phyloP scores from a whole-genome alignment of 805 yeast species.

The Schizosaccharomyces osmophilus region DNA sequence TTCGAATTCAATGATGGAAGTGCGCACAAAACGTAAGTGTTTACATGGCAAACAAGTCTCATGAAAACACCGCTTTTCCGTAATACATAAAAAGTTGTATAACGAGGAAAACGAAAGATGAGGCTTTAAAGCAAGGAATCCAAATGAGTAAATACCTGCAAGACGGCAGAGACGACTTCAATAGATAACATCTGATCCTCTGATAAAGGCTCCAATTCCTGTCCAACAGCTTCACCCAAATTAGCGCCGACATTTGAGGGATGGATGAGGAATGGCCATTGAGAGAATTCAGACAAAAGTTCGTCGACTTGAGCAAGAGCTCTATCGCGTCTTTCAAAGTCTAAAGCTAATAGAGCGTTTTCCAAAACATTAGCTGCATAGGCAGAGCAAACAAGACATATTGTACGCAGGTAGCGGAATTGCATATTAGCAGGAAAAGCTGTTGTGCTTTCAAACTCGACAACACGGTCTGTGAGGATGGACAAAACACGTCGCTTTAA shows the following conservation, averaged over 20 bases:
- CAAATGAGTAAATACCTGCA: conserved; percentile 73
- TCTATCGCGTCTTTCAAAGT: conserved; percentile 71
- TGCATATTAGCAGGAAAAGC: conserved; percentile 48
- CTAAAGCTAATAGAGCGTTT: conserved; percentile 45
- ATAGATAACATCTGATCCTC: conserved; percentile 31
- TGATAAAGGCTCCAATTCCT: conserved; percentile 23
- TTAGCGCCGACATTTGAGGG: conserved; percentile 41
- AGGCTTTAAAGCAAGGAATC: conserved; percentile 31
- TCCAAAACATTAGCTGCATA: conserved; percentile 93
- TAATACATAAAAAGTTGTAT: not conserved
- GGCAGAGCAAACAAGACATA: conserved; percentile 65
- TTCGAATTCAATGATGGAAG: too few species aligned
- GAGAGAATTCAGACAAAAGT: conserved; percentile 53
- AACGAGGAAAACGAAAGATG: not conserved
- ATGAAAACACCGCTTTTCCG: too few species aligned
- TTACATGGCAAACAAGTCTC: too few species aligned
- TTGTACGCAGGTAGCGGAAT: conserved; percentile 48
- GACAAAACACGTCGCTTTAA: conserved; percentile 48
- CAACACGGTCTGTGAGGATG: conserved; percentile 46
- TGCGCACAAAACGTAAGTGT: too few species aligned
- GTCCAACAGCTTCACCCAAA: conserved; percentile 25
- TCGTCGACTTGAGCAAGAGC: conserved; percentile 93
- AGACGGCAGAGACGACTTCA: conserved; percentile 81
- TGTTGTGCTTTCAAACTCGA: conserved; percentile 24
- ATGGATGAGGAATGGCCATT: conserved; percentile 52